Percentiles rank a stretch among this genome's conserved stretches.
These are phyloP conservation scores for Globisporangium perplexum DNA, from an alignment of 352 stramenopile species.

Conservation along the genomic window DNA sequence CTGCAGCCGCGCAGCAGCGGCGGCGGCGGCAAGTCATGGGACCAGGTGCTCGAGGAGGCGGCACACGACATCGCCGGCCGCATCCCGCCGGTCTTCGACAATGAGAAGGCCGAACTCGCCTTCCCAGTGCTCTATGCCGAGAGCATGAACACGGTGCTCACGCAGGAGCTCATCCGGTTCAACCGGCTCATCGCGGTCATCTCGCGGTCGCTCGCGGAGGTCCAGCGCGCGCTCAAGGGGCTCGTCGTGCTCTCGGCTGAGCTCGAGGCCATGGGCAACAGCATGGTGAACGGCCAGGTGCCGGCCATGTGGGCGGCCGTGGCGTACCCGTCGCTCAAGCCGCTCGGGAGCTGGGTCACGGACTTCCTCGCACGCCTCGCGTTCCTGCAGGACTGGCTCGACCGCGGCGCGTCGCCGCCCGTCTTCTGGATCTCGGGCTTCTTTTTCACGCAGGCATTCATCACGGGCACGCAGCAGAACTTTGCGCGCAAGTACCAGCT, in stretches of 20 bases:
- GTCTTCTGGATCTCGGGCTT: constrained; percentile 94
- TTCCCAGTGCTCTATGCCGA: constrained; percentile 82
- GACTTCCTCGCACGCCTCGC: constrained; percentile 84
- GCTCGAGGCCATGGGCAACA: constrained; percentile 91
- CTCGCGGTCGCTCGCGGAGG: constrained; percentile 72
- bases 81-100: constrained; percentile 81
- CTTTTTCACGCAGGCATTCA: constrained; percentile 94
- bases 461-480: constrained; percentile 92
- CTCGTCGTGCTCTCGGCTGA: constrained; percentile 91
- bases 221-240: constrained; percentile 90
- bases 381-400: constrained; percentile 83
- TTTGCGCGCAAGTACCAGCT: constrained; percentile 89
- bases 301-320: constrained; percentile 75
- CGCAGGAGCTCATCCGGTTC: constrained; percentile 89
- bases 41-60: constrained; percentile 82
- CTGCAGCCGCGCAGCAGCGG: constrained; percentile 86
- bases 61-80: constrained; percentile 81
- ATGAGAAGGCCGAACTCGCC: constrained; percentile 85
- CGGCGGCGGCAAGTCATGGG: constrained; percentile 85
- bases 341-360: constrained; percentile 89
- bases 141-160: constrained; percentile 89
- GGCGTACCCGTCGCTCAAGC: constrained; percentile 91
- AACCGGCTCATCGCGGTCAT: constrained; percentile 84
- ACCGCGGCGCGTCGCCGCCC: constrained; percentile 54
- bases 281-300: constrained; percentile 91